Percentiles rank a stretch among this genome's conserved stretches.
Evolutionary conservation across 371 early-diverging fungal species (phyloP).

Genomic region (Actinomortierella ambigua): DNA sequence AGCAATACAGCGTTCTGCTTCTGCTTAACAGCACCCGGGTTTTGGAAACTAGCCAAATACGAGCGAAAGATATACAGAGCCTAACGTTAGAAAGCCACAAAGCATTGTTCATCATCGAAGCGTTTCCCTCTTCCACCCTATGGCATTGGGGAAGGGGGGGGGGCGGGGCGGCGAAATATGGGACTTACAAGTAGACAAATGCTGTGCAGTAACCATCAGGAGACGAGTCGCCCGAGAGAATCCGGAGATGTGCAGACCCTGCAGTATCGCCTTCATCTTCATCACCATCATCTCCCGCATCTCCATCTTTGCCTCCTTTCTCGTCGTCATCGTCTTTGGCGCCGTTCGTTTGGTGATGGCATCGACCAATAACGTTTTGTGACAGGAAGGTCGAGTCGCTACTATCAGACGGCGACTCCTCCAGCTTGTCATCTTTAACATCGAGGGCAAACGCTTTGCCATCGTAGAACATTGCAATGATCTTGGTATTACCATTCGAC

Average conservation of each 20-base stretch:
- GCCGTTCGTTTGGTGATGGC: slow-evolving; percentile 22
- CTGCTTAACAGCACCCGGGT: too few relatives aligned
- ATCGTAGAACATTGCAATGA: slow-evolving; percentile 38
- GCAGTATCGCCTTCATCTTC: slow-evolving; percentile 50
- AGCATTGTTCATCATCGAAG: too few relatives aligned
- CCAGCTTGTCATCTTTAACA: slow-evolving; percentile 7
- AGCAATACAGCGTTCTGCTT: too few relatives aligned
- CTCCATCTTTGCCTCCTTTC: slow-evolving; percentile 58
- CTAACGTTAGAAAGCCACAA: too few relatives aligned
- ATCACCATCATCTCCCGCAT: slow-evolving; percentile 46
- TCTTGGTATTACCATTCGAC: slow-evolving; percentile 10
- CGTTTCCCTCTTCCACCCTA: too few relatives aligned
- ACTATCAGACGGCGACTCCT: too few relatives aligned
- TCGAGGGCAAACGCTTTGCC: slow-evolving; percentile 25
- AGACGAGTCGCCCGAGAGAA: slow-evolving; percentile 19
- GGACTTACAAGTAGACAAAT: slow-evolving; percentile 23
- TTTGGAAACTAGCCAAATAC: too few relatives aligned
- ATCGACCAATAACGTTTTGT: slow-evolving; percentile 26
- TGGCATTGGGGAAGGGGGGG: too few relatives aligned
- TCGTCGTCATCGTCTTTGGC: slow-evolving; percentile 49
- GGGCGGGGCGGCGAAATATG: too few relatives aligned
- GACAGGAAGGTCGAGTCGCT: slow-evolving; percentile 19
- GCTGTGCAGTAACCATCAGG: slow-evolving; percentile 13
- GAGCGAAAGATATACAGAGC: too few relatives aligned
- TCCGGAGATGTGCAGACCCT: slow-evolving; percentile 23